Conservation (phyloP, 495 filamentous ascomycete genomes). For the Tuber melanosporum region DNA sequence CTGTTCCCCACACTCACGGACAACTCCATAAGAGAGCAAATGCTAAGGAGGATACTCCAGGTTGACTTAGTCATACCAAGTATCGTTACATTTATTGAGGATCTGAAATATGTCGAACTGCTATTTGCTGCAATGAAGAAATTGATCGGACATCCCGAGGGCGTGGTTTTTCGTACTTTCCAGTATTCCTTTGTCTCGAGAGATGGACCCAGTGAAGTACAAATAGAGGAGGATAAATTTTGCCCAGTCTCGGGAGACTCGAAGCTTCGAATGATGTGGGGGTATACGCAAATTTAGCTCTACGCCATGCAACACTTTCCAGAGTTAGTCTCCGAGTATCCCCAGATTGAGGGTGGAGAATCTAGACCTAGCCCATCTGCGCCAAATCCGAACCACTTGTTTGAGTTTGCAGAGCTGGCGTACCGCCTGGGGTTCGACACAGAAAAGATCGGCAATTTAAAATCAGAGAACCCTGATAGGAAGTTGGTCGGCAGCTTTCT, state of each 20-base stretch:
- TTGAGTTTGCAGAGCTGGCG: slow-evolving; percentile 17
- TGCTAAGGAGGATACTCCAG: slow-evolving; percentile 7
- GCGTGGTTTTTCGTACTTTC: background rate
- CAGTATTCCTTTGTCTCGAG: background rate
- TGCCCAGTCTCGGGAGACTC: background rate
- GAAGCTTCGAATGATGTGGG: background rate
- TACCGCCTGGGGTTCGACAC: slow-evolving; percentile 8
- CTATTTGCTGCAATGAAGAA: slow-evolving; percentile 16
- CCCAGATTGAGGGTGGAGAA: slow-evolving; percentile 9
- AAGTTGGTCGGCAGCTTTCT: slow-evolving; percentile 8
- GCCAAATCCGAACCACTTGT: background rate
- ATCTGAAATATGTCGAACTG: slow-evolving; percentile 11
- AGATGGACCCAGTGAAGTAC: background rate
- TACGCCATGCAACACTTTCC: slow-evolving; percentile 23
- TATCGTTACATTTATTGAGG: slow-evolving; percentile 13
- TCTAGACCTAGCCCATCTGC: slow-evolving; percentile 5
- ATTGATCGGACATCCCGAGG: slow-evolving; percentile 7
- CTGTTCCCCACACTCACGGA: slow-evolving; percentile 10
- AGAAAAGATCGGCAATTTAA: slow-evolving; percentile 5
- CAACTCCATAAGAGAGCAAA: background rate
- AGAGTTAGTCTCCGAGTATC: slow-evolving; percentile 5
- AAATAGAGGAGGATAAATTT: slow-evolving; percentile 8
- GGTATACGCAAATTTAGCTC: slow-evolving; percentile 17
- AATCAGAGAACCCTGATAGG: slow-evolving; percentile 10
- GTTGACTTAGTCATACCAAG: slow-evolving; percentile 15